Evolutionary conservation across 2,329 filamentous ascomycete species (phyloP).

Genomic region (Phyllosticta capitalensis): DNA sequence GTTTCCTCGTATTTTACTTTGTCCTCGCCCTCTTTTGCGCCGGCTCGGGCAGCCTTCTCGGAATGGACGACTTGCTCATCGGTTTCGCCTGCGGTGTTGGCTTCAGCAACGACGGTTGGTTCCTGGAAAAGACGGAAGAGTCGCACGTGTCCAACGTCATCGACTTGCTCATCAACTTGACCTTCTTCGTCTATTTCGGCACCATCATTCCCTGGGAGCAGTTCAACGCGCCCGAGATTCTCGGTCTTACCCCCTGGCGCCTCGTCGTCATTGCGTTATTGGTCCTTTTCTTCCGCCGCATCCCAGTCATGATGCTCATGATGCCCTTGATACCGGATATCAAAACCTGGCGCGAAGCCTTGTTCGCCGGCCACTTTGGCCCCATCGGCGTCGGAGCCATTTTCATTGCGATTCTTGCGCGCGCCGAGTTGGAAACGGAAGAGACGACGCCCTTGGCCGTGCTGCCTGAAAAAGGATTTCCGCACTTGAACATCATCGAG

Average conservation of each 20-base stretch:
- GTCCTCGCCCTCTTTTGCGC: slow-evolving; percentile 92
- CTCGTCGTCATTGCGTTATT: slow-evolving; percentile 89
- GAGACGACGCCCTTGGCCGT: slow-evolving; percentile 62
- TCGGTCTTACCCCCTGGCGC: slow-evolving; percentile 78
- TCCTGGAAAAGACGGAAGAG: slow-evolving; percentile 94
- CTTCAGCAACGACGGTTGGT: slow-evolving; percentile 99
- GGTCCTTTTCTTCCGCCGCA: slow-evolving; percentile 89
- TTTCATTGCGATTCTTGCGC: slow-evolving; percentile 84
- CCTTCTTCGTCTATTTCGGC: slow-evolving; percentile 96
- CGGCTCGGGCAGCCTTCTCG: slow-evolving; percentile 82
- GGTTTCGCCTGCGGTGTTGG: slow-evolving; percentile 95
- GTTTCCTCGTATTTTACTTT: slow-evolving; percentile 98
- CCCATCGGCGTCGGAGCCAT: slow-evolving; percentile 96
- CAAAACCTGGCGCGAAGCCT: slow-evolving; percentile 93
- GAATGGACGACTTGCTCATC: slow-evolving; percentile 86
- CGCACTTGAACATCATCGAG: slow-evolving; percentile 63
- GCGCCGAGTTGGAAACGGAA: slow-evolving; percentile 78
- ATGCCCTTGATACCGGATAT: slow-evolving; percentile 94
- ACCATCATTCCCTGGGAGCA: slow-evolving; percentile 94
- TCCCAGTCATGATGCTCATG: slow-evolving; percentile 83
- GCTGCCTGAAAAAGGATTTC: slow-evolving; percentile 47
- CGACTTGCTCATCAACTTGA: slow-evolving; percentile 89
- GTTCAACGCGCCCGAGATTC: slow-evolving; percentile 59
- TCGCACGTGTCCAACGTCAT: slow-evolving; percentile 99
- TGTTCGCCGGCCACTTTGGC: slow-evolving; percentile 95